Conservation (phyloP, 345 rosid species). For the Eucalyptus dawsonii region DNA sequence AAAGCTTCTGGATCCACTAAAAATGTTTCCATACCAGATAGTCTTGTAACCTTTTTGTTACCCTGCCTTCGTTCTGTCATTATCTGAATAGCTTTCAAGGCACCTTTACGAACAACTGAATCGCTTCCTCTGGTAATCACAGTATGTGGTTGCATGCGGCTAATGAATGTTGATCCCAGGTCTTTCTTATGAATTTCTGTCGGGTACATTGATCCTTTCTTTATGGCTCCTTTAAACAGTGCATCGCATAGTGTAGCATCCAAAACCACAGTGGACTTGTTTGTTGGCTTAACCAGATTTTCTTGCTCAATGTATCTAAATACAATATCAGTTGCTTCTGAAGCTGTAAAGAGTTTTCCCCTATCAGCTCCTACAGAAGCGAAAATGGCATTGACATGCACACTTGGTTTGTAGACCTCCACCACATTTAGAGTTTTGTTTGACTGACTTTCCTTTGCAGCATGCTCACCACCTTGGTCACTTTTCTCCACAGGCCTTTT, state of each 20-base stretch:
- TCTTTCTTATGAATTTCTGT: conserved; percentile 86
- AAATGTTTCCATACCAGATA: conserved; percentile 71
- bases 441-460: conserved; percentile 19
- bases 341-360: conserved; percentile 55
- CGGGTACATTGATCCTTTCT: conserved; percentile 86
- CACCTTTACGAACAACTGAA: conserved; percentile 74
- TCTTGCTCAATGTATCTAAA: conserved; percentile 72
- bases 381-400: conserved; percentile 74
- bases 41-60: conserved; percentile 81
- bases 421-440: conserved; percentile 56
- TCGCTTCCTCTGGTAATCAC: conserved; percentile 66
- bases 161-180: conserved; percentile 49
- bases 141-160: conserved; percentile 81
- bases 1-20: conserved; percentile 72
- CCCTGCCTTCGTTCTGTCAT: conserved; percentile 90
- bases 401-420: conserved; percentile 81
- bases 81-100: conserved; percentile 66
- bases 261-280: conserved; percentile 60
- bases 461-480: conserved; percentile 25
- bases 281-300: conserved; percentile 58
- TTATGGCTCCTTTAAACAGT: conserved; percentile 85
- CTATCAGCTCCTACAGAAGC: conserved; percentile 68
- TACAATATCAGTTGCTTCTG: conserved; percentile 81
- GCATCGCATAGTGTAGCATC: conserved; percentile 80
- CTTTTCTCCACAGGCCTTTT: conserved; percentile 42